These are phyloP conservation scores for Punica granatum DNA, from an alignment of 345 rosid species.

Conservation along the genomic window DNA sequence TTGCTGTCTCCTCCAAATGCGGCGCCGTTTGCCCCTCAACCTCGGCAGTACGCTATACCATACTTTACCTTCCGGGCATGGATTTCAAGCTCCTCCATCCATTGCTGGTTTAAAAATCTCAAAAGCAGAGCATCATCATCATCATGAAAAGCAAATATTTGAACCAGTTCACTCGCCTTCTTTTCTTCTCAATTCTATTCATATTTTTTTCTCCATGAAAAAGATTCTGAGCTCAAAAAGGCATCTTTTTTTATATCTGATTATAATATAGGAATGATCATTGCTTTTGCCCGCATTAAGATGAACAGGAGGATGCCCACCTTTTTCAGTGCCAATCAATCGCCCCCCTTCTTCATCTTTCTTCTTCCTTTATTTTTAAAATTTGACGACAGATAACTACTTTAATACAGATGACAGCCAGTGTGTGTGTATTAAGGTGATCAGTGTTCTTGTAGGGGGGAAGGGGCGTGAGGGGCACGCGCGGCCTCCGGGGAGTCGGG, in stretches of 20 bases:
- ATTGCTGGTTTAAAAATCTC: neutral
- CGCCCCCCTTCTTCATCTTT: neutral
- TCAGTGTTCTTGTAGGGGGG: neutral
- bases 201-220: neutral
- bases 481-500: neutral
- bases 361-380: neutral
- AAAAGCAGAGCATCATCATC: neutral
- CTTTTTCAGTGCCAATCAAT: neutral
- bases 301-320: conserved; percentile 1
- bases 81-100: neutral
- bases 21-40: neutral
- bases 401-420: too few species aligned
- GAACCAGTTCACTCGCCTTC: neutral
- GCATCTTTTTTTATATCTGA: neutral
- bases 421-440: neutral
- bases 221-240: neutral
- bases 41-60: neutral
- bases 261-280: neutral
- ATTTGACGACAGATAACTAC: neutral
- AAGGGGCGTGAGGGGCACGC: neutral
- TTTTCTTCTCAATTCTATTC: too few species aligned
- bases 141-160: neutral
- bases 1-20: neutral
- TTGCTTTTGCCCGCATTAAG: neutral
- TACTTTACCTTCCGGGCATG: neutral